Base-by-base conservation (phyloP, 225 moss, liverwort and hornwort genomes). In the Marchantia paleacea region DNA sequence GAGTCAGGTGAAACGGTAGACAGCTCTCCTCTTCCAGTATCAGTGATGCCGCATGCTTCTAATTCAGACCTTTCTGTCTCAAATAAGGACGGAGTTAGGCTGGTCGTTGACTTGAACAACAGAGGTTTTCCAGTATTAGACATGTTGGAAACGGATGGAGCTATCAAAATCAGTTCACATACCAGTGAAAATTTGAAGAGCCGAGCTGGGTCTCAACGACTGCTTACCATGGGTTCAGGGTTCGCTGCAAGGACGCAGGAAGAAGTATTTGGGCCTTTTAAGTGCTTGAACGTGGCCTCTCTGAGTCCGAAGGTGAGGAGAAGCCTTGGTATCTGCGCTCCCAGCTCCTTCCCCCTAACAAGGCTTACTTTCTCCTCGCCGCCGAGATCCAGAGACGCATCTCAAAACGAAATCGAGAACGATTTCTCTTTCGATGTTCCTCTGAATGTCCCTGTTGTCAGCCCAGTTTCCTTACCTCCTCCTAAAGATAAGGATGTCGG, bases 1-100 rank as follows among this genome's bases (percentile, higher is more conserved):
- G 73, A 54, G 53, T 6, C 55, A 74, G 28, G 25, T 25, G 29
- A 26, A 55, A 14, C 54, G 55, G 53, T 28, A 7, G 53, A 39
- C 12, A 65, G 73, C 39, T 77, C 77, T 72, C 86, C 82, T 20
- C 72, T 86, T 22, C 86, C 86, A 77, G 39, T 86, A 14, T 86
- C 86, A 4, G 51, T 78, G 1, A 82, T 86, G 83, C 86, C 86
- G 39, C 73, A 77, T 62, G 73, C 78, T 20, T 39, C 68, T 48
- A 57, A 62, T 20, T 54, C 49, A n/a, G 78, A 81, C 0, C 18
- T 47, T 6, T 55, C 26, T 24, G 63, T 70, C 7, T 63, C 51
- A 4, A 73, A 55, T 24, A 20, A 30, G 7, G 52, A 49, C 28
- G 83, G 76, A 28, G 73, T 77, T 58, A 66, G 77, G 51, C 60